Base-by-base conservation (phyloP, 768 basidiomycete species). In the Auriscalpium microsporum region DNA sequence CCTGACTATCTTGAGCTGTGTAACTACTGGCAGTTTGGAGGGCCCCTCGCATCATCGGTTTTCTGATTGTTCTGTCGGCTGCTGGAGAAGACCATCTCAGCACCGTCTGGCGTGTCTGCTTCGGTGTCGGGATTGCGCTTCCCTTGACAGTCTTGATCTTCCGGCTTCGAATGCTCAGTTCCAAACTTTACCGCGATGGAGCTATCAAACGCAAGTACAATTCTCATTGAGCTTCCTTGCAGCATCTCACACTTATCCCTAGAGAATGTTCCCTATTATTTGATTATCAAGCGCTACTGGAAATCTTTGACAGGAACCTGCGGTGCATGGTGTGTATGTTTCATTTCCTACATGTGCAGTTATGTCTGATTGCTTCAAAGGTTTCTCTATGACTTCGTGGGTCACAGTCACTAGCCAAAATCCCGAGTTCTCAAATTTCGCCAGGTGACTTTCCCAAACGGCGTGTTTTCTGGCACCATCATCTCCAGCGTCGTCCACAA, bases 81-180 rank as follows among this genome's bases (percentile, higher is more conserved):
- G 82, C 83, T 14, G 84, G 84, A 11, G 74, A 78, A 56, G 68
- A 79, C 52, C 78, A 86, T 64, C 74, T 86, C 33, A 64, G 74
- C 53, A 85, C 81, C 2, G 81, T 85, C 52, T 85, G 84, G 85
- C 78, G 83, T 48, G 80, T 81, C 33, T 81, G 77, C 68, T 84
- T 84, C 48, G 83, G 80, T 8, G 69, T 85, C 56, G 84, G 85
- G 23, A 78, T 84, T 23, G 49, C 80, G 33, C 69, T 85, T 10
- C 84, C 87, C 16, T 64, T 87, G 50, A 77, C 78, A 3, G 87
- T 90, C 23, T 80, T 90, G 65, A 74, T 80, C 66, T 87, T 86
- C 71, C 84, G 87, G 53, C 67, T 87, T 62, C 75, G 81, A 51
- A 90, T 89, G 86, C 65, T 87, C 60, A 86, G 79, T 61, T 78